Percentiles rank a stretch among this genome's conserved stretches.
These are phyloP conservation scores for Nectriaceae sp. DNA, from an alignment of 2,329 filamentous ascomycete species.

Conservation along the genomic window DNA sequence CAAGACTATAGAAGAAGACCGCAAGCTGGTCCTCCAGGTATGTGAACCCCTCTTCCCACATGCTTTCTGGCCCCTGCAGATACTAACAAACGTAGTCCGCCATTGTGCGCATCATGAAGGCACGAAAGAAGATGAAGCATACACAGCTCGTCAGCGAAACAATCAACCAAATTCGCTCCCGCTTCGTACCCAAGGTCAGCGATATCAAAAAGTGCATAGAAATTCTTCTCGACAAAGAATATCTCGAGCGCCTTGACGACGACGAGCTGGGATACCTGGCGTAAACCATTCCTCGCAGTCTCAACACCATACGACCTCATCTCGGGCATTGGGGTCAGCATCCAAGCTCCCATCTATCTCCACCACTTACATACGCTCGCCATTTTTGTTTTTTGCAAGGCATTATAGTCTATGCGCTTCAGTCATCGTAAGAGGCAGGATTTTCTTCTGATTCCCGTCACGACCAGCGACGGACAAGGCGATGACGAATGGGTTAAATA, in stretches of 20 bases:
- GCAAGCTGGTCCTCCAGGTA: constrained; percentile 95
- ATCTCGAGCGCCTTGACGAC: constrained; percentile 90
- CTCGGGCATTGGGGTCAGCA: too few relatives aligned
- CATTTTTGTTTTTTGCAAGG: too few relatives aligned
- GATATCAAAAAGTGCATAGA: constrained; percentile 99
- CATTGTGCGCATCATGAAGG: constrained; percentile 99
- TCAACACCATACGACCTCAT: background rate
- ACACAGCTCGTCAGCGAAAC: constrained; percentile 91
- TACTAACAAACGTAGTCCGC: constrained; percentile 68
- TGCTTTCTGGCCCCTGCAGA: background rate
- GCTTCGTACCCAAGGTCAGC: constrained; percentile 87
- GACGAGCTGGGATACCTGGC: constrained; percentile 95
- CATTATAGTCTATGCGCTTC: too few relatives aligned
- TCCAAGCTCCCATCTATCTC: too few relatives aligned
- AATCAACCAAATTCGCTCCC: constrained; percentile 89
- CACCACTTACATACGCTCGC: too few relatives aligned
- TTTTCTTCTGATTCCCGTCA: too few relatives aligned
- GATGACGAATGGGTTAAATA: constrained; percentile 5
- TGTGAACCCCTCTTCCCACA: constrained; percentile 32
- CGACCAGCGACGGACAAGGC: constrained; percentile 1
- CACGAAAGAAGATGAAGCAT: constrained; percentile 98
- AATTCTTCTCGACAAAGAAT: constrained; percentile 97
- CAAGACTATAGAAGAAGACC: constrained; percentile 98
- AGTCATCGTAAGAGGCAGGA: too few relatives aligned
- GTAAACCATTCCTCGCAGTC: constrained; percentile 44